Evolutionary conservation across 371 early-diverging fungal genomes (phyloP), one percentile per base, ranked within the genome.

Genomic region (Mortierella sp.): DNA sequence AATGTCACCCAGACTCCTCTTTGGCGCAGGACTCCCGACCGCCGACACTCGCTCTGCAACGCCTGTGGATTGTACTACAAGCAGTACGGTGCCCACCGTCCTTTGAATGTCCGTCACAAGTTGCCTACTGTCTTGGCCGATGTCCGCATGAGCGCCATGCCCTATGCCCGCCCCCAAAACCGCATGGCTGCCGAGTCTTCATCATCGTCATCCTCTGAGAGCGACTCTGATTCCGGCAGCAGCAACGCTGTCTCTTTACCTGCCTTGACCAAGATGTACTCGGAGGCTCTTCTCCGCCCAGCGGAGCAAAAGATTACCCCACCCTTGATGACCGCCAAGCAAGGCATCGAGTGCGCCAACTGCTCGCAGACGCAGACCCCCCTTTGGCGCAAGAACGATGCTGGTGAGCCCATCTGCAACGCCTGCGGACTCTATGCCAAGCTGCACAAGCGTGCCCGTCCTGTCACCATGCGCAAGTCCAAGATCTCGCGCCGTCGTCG

Each of bases 391-490:
- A 92, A 95, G 83, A 94, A 95, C 78, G 92, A 93, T 31, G 90
- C 93, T 65, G 96, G 95, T 31, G 91, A 95, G 78, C 92, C 94
- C 24, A 92, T 96, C 26, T 97, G 97, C 91, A 97, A 97, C 84
- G 96, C 97, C 0, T 97, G 97, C 76, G 97, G 97, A 31, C 87
- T 97, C 52, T 97, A 97, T 82, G 93, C 92, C 77, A 95, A 94
- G 82, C 89, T 95, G 13, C 96, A 97, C 76, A 89, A 91, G 77
- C 88, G 88, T n/a, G 91, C 90, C 48, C 89, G 94, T 4, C 94
- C 92, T 8, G 88, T 89, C 14, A 89, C 88, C 60, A 92, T 94
- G 93, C 91, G 92, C 81, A 92, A 92, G 75, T 73, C 90, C 50
- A 93, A 91, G 75, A 93, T 93, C 77, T 91, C 93, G 60, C 91